phyloP scores from a whole-genome alignment of 2,329 filamentous ascomycete species.

The Polychaeton citri region DNA sequence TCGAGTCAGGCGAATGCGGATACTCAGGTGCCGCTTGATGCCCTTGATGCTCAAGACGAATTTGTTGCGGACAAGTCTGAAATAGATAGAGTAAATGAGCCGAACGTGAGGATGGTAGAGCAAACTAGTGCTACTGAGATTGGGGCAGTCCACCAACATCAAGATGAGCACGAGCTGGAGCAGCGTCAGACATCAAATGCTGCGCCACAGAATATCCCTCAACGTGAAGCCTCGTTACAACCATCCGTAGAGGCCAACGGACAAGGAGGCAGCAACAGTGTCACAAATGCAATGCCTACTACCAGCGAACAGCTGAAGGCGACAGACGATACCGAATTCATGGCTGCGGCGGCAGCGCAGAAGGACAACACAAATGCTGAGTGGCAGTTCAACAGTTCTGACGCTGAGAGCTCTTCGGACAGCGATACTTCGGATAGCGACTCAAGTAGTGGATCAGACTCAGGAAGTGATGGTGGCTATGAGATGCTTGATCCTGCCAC shows the following conservation, averaged over 20 bases:
- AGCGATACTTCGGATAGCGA: constrained; percentile 23
- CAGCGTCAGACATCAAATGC: not conserved
- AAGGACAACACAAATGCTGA: constrained; percentile 50
- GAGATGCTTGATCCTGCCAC: constrained; percentile 69
- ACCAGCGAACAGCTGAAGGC: not conserved
- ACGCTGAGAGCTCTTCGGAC: constrained; percentile 48
- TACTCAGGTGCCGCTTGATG: constrained; percentile 2
- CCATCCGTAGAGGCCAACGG: not conserved
- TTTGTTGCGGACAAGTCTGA: constrained; percentile 2
- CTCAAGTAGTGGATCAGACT: constrained; percentile 39
- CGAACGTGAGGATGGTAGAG: constrained; percentile 3
- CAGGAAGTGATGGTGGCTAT: constrained; percentile 46
- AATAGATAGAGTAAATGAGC: constrained; percentile 1
- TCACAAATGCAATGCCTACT: constrained; percentile 2
- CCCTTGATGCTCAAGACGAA: constrained; percentile 4
- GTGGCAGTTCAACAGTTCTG: constrained; percentile 60
- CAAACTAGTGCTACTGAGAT: constrained; percentile 2
- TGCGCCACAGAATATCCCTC: no score
- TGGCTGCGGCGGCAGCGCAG: constrained; percentile 30
- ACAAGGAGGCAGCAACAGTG: constrained; percentile 13
- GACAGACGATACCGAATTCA: constrained; percentile 26
- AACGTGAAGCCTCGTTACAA: no score
- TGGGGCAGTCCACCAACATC: constrained; percentile 2
- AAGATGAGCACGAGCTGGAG: constrained; percentile 1
- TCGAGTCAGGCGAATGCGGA: not conserved